Conservation (phyloP, 129 eudicot species). For the Tagetes patula region DNA sequence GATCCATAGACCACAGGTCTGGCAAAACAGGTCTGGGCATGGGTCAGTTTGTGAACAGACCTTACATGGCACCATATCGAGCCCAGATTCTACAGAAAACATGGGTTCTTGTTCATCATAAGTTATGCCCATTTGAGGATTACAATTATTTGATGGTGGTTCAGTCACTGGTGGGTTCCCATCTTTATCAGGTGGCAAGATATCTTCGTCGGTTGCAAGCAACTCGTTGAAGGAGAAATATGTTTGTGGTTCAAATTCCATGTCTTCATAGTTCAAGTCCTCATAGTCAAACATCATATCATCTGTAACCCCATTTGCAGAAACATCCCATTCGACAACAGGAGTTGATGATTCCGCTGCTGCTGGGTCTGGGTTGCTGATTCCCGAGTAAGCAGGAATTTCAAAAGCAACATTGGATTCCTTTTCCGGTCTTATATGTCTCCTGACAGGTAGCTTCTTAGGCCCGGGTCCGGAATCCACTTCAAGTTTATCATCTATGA, state of each 20-base stretch:
- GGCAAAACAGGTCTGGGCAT: slow-evolving; percentile 66
- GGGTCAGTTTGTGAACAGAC: slow-evolving; percentile 63
- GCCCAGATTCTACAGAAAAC: slow-evolving; percentile 36
- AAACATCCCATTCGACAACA: slow-evolving; percentile 56
- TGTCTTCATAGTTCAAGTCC: slow-evolving; percentile 53
- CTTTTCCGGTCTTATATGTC: slow-evolving; percentile 51
- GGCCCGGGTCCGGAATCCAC: slow-evolving; percentile 42
- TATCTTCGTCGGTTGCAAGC: slow-evolving; percentile 63
- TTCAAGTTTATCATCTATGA: slow-evolving; percentile 28
- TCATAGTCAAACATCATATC: slow-evolving; percentile 56
- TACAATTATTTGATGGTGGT: slow-evolving; percentile 21
- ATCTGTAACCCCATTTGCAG: slow-evolving; percentile 56
- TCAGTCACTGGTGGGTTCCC: slow-evolving; percentile 13
- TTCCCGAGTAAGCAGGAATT: slow-evolving; percentile 23
- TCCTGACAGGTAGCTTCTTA: slow-evolving; percentile 72
- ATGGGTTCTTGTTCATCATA: slow-evolving; percentile 46
- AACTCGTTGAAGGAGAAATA: slow-evolving; percentile 89
- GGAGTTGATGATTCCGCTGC: slow-evolving; percentile 41
- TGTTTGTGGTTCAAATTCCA: slow-evolving; percentile 92
- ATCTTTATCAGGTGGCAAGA: slow-evolving; percentile 16
- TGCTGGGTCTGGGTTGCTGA: slow-evolving; percentile 14
- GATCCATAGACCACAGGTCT: slow-evolving; percentile 59
- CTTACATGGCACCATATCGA: slow-evolving; percentile 39
- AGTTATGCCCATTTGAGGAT: slow-evolving; percentile 38
- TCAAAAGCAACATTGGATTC: slow-evolving; percentile 34